Evolutionary conservation across 345 rosid genomes (phyloP).

Genomic region (Isatis tinctoria): DNA sequence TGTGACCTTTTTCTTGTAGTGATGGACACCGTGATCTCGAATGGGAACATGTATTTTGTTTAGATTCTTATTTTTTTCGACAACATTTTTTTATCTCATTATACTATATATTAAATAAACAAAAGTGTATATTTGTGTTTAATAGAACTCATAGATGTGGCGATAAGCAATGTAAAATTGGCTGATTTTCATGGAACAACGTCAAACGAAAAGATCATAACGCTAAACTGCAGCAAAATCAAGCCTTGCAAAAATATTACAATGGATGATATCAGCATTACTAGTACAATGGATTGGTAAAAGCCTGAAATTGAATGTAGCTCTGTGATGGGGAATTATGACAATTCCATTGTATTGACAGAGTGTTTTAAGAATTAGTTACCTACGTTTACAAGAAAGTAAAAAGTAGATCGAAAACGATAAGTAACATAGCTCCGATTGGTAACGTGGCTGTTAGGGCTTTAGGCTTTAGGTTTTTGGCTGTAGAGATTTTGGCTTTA

Average conservation of each 20-base stretch:
- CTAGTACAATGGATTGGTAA: not conserved
- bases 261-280: not conserved
- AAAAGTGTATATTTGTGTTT: not conserved
- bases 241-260: not conserved
- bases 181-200: conserved; percentile 2
- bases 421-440: too few species aligned
- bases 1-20: too few species aligned
- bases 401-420: too few species aligned
- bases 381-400: not conserved
- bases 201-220: not conserved
- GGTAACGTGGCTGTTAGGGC: too few species aligned
- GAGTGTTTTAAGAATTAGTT: not conserved
- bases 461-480: too few species aligned
- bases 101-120: too few species aligned
- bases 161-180: conserved; percentile 2
- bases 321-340: not conserved
- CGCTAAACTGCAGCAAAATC: not conserved
- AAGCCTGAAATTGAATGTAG: not conserved
- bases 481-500: too few species aligned
- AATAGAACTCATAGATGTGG: conserved; percentile 4
- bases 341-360: not conserved
- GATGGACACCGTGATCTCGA: too few species aligned
- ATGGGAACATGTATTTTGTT: too few species aligned
- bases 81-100: too few species aligned
- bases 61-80: too few species aligned